Evolutionary conservation across 352 stramenopile species (phyloP).

Genomic region (Chrysophaeum taylorii): DNA sequence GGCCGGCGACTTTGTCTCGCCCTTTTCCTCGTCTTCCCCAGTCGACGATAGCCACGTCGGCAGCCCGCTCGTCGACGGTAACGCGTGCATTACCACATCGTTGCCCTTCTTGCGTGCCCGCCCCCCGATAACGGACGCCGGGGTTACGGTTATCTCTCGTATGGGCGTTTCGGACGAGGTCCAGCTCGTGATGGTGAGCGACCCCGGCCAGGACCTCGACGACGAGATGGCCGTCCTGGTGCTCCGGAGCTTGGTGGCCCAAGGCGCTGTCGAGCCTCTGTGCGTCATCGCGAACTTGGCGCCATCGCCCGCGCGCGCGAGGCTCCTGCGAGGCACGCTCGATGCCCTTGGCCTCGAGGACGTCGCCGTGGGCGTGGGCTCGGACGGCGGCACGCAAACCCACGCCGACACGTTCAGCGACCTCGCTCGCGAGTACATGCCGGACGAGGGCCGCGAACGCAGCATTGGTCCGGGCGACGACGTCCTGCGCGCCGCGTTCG

Average conservation of each 20-base stretch:
- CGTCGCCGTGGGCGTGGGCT: conserved; percentile 33
- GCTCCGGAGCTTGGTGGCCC: conserved; percentile 26
- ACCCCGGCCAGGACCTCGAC: conserved; percentile 36
- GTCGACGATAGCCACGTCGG: too few relatives aligned
- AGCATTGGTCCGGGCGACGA: conserved; percentile 27
- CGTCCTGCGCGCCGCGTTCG: conserved; percentile 32
- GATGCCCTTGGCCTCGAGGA: conserved; percentile 31
- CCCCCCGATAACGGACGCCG: too few relatives aligned
- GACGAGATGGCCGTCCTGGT: conserved; percentile 42
- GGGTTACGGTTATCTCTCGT: too few relatives aligned
- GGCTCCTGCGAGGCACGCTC: conserved; percentile 31
- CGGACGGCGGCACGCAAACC: conserved; percentile 28
- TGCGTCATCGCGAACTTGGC: conserved; percentile 32
- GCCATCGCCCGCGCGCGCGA: conserved; percentile 28
- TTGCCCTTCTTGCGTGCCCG: too few relatives aligned
- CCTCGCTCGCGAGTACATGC: conserved; percentile 31
- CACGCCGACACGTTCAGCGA: conserved; percentile 28
- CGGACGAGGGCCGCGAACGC: conserved; percentile 25
- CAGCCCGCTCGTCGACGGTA: too few relatives aligned
- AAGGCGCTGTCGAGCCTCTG: conserved; percentile 22
- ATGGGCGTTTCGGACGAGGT: too few relatives aligned
- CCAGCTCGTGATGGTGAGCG: conserved; percentile 27
- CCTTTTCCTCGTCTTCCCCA: too few relatives aligned
- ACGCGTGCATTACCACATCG: too few relatives aligned
- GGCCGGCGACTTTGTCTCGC: too few relatives aligned